phyloP scores from a whole-genome alignment of 1,284 basidiomycete genomes.

The Apiotrichum sp. region DNA sequence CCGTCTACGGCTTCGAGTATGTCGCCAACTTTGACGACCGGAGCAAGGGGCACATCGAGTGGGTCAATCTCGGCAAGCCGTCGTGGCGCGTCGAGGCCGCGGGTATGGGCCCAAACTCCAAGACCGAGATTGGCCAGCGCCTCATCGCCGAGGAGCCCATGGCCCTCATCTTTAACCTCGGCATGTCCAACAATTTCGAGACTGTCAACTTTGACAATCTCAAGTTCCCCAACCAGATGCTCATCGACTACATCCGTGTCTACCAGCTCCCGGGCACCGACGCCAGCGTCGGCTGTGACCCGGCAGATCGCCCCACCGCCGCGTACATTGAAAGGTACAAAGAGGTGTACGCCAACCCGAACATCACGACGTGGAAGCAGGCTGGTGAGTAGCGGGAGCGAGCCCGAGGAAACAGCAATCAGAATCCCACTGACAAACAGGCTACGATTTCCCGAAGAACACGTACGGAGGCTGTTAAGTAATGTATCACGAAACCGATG shows the following conservation, averaged over 20 bases:
- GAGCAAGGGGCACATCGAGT: conserved; percentile 58
- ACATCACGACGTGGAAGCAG: conserved; percentile 42
- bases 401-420: neutral
- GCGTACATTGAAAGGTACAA: conserved; percentile 39
- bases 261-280: conserved; percentile 47
- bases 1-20: conserved; percentile 64
- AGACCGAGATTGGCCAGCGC: conserved; percentile 56
- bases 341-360: conserved; percentile 42
- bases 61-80: conserved; percentile 57
- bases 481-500: no score
- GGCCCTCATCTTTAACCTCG: conserved; percentile 47
- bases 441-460: neutral
- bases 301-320: conserved; percentile 43
- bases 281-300: conserved; percentile 43
- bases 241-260: conserved; percentile 49
- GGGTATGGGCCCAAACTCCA: conserved; percentile 56
- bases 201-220: conserved; percentile 43
- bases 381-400: neutral
- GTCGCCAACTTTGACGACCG: conserved; percentile 56
- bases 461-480: neutral
- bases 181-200: conserved; percentile 49
- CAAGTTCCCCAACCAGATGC: conserved; percentile 48
- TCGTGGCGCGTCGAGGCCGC: conserved; percentile 54
- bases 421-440: neutral
- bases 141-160: conserved; percentile 72